Percentiles rank a stretch among this genome's conserved stretches.
Evolutionary conservation across 2,329 filamentous ascomycete species (phyloP).

Genomic region (Aspergillus sp.): DNA sequence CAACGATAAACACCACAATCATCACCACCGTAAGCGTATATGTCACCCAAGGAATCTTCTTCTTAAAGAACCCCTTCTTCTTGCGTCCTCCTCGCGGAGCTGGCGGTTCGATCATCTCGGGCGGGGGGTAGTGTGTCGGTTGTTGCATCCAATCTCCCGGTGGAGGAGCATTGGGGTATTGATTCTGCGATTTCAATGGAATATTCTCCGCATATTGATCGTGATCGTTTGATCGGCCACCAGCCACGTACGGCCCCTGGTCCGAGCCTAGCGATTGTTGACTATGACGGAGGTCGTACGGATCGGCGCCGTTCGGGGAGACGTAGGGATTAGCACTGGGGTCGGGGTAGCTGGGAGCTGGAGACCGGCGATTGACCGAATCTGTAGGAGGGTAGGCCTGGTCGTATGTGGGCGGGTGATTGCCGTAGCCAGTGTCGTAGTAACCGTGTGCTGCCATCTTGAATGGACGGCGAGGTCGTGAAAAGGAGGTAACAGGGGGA

Average conservation of each 20-base stretch:
- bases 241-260: conserved; percentile 28
- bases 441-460: conserved; percentile 67
- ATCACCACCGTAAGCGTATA: conserved; percentile 77
- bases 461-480: conserved; percentile 13
- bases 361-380: conserved; percentile 35
- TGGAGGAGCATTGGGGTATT: conserved; percentile 34
- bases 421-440: conserved; percentile 52
- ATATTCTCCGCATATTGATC: conserved; percentile 45
- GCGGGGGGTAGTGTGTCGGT: conserved; percentile 48
- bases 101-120: conserved; percentile 38
- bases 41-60: conserved; percentile 72
- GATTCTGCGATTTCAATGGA: conserved; percentile 36
- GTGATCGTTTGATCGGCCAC: conserved; percentile 31
- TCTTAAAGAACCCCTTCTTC: conserved; percentile 54
- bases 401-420: conserved; percentile 32
- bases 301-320: conserved; percentile 42
- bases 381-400: conserved; percentile 35
- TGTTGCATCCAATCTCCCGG: conserved; percentile 43
- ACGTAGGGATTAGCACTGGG: conserved; percentile 34
- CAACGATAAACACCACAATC: conserved; percentile 81
- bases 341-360: conserved; percentile 21
- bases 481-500: conserved; percentile 6
- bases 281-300: conserved; percentile 36
- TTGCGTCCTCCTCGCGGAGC: conserved; percentile 15
- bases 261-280: conserved; percentile 39